A percentile compares a stretch with the other conserved stretches of the same genome.
Evolutionary conservation across 257 asterid species (phyloP).

Genomic region (Solanum raphanifolium): DNA sequence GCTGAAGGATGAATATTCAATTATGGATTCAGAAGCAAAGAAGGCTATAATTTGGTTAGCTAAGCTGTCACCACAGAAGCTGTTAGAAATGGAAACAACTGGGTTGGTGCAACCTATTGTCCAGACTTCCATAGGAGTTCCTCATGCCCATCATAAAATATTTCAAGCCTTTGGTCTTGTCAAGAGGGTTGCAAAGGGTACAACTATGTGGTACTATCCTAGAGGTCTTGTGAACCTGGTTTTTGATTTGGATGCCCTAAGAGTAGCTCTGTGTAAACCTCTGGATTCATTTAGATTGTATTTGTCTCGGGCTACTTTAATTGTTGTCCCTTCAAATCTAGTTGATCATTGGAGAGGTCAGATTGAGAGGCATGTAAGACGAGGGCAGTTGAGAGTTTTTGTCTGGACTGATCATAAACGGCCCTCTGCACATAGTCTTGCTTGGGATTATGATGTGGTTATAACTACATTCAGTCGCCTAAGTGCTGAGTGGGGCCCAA

Average conservation of each 20-base stretch:
- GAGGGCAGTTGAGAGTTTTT: conserved; percentile 72
- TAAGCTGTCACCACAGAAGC: conserved; percentile 66
- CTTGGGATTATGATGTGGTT: conserved; percentile 94
- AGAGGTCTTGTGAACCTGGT: conserved; percentile 49
- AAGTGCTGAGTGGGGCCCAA: conserved; percentile 95
- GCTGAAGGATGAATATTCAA: conserved; percentile 56
- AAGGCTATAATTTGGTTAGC: conserved; percentile 85
- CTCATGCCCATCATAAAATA: conserved; percentile 57
- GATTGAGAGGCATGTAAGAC: conserved; percentile 71
- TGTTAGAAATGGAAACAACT: conserved; percentile 74
- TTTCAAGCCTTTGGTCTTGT: conserved; percentile 86
- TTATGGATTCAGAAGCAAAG: conserved; percentile 55
- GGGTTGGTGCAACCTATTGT: conserved; percentile 73
- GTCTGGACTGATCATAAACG: conserved; percentile 77
- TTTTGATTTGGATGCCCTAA: conserved; percentile 84
- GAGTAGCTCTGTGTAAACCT: conserved; percentile 85
- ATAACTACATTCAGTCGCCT: conserved; percentile 90
- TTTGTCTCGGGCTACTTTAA: conserved; percentile 77
- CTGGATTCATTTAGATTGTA: conserved; percentile 63
- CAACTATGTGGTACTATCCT: conserved; percentile 81
- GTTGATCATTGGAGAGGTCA: conserved; percentile 95
- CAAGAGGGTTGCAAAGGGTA: conserved; percentile 49
- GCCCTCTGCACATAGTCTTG: conserved; percentile 71
- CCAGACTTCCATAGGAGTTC: conserved; percentile 45
- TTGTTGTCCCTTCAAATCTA: conserved; percentile 85